phyloP scores from a whole-genome alignment of 208 protist genomes.

The Trypanosoma melophagium region DNA sequence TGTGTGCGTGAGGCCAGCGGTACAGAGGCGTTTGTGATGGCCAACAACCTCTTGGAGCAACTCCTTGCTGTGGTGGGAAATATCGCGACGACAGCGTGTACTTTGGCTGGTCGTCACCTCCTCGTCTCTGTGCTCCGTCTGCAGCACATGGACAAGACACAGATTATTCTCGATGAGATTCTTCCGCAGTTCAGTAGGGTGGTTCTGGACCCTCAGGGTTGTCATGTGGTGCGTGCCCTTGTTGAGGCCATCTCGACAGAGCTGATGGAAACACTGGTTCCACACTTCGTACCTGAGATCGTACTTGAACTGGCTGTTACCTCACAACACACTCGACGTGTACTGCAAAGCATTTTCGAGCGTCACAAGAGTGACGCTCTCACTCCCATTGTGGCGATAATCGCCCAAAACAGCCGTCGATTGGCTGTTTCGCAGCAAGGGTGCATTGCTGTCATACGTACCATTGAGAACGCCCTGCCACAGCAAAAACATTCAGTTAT shows the following conservation, averaged over 20 bases:
- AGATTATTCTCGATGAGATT: slow-evolving; percentile 62
- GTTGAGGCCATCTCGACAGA: slow-evolving; percentile 53
- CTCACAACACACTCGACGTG: slow-evolving; percentile 73
- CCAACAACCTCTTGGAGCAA: slow-evolving; percentile 33
- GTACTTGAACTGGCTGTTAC: slow-evolving; percentile 44
- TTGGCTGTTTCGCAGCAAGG: slow-evolving; percentile 78
- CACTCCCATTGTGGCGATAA: slow-evolving; percentile 52
- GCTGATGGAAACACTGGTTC: slow-evolving; percentile 50
- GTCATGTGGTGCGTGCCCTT: slow-evolving; percentile 72
- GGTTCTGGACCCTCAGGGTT: slow-evolving; percentile 64
- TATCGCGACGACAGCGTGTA: slow-evolving; percentile 53
- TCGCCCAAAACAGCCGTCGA: slow-evolving; percentile 40
- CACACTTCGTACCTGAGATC: slow-evolving; percentile 36
- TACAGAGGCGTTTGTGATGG: slow-evolving; percentile 5
- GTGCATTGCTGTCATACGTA: slow-evolving; percentile 77
- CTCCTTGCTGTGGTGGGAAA: slow-evolving; percentile 46
- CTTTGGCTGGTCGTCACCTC: slow-evolving; percentile 48
- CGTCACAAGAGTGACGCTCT: slow-evolving; percentile 51
- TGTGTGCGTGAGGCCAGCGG: background rate
- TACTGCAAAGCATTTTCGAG: slow-evolving; percentile 76
- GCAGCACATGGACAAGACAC: slow-evolving; percentile 55
- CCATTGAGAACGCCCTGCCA: slow-evolving; percentile 61
- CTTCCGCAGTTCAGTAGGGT: slow-evolving; percentile 58
- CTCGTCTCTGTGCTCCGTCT: slow-evolving; percentile 57
- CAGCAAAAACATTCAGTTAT: slow-evolving; percentile 56